phyloP scores from a whole-genome alignment of 1,284 basidiomycete species.

The Porphyrellus sp. region DNA sequence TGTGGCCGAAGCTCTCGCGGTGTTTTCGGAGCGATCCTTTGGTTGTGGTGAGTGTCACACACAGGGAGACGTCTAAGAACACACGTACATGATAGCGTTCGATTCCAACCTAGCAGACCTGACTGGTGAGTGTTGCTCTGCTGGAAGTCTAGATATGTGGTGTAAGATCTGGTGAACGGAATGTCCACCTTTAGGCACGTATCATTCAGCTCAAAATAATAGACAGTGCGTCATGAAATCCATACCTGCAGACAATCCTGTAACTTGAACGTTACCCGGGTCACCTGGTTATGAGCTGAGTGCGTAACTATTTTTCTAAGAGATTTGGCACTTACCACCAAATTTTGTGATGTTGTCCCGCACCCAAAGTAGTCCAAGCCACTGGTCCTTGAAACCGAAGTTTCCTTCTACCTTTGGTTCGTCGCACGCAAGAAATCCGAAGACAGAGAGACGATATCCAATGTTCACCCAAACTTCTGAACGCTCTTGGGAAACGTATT shows the following conservation, averaged over 20 bases:
- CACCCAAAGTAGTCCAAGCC: conserved; percentile 25
- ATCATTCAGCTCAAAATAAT: neutral
- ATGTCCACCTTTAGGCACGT: conserved; percentile 53
- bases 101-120: conserved; percentile 64
- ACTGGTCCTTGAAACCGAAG: conserved; percentile 74
- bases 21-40: conserved; percentile 45
- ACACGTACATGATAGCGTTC: conserved; percentile 63
- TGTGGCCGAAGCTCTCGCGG: conserved; percentile 55
- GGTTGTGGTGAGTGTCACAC: neutral
- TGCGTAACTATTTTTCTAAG: conserved; percentile 43
- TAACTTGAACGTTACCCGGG: conserved; percentile 55
- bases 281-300: conserved; percentile 36
- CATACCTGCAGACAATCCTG: conserved; percentile 66
- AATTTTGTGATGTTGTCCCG: conserved; percentile 26
- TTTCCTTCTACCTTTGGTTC: conserved; percentile 61
- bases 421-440: conserved; percentile 65
- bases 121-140: conserved; percentile 58
- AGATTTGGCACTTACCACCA: conserved; percentile 45
- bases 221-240: neutral
- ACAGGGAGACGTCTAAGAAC: neutral
- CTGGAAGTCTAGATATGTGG: conserved; percentile 58
- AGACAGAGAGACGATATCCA: conserved; percentile 66
- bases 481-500: conserved; percentile 59
- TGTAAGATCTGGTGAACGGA: conserved; percentile 74
- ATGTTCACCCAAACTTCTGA: conserved; percentile 74